Conservation (phyloP, 2,329 filamentous ascomycete genomes). For the Epichloe elymi region DNA sequence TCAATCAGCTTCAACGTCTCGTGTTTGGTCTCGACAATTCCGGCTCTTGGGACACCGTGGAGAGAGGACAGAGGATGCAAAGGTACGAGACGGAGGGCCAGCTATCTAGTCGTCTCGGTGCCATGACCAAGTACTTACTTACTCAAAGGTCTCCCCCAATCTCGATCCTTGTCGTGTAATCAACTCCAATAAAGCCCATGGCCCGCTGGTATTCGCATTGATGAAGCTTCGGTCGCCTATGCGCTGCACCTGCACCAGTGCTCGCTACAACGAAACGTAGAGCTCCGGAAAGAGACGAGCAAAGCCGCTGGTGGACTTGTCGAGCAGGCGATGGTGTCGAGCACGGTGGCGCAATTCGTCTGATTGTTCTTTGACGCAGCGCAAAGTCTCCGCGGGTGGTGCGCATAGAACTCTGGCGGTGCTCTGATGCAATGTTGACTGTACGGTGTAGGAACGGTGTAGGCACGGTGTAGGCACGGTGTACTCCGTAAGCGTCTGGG, state of each 20-base stretch:
- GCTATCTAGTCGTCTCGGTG: neutral
- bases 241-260: neutral
- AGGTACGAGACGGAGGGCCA: neutral
- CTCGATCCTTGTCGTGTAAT: constrained; percentile 18
- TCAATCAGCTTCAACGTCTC: neutral
- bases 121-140: constrained; percentile 8
- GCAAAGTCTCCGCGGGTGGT: neutral
- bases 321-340: neutral
- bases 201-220: constrained; percentile 12
- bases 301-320: neutral
- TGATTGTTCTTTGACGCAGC: no score
- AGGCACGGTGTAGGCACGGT: no score
- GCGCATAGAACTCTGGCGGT: neutral
- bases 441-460: no score
- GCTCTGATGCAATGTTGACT: neutral
- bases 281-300: neutral
- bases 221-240: neutral
- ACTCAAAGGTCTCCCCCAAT: constrained; percentile 18
- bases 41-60: neutral
- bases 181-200: constrained; percentile 21
- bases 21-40: neutral
- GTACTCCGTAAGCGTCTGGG: neutral
- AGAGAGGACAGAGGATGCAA: no score
- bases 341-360: neutral
- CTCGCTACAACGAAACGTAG: neutral